These are phyloP conservation scores for Linnemannia elongata DNA, from an alignment of 192 early-diverging fungal genomes.

Conservation along the genomic window DNA sequence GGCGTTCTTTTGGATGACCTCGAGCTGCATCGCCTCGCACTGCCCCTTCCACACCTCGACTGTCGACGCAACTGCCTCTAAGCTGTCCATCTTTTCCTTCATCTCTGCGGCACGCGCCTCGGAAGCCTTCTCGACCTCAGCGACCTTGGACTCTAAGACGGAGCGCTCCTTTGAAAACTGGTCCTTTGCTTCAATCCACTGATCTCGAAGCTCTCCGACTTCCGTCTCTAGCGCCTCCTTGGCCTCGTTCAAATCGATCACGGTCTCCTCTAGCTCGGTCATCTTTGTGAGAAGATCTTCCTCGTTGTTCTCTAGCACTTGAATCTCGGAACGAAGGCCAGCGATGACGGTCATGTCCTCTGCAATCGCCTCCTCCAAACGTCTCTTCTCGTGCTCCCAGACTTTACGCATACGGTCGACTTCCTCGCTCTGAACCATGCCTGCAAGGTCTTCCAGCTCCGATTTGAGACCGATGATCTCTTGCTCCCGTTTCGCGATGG, in stretches of 20 bases:
- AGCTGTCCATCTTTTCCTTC: slow-evolving; percentile 25
- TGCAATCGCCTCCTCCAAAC: slow-evolving; percentile 52
- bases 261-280: slow-evolving; percentile 18
- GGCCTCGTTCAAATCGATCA: neutral
- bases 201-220: slow-evolving; percentile 17
- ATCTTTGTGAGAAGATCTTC: slow-evolving; percentile 25
- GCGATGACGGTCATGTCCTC: slow-evolving; percentile 26
- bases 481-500: slow-evolving; percentile 49
- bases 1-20: slow-evolving; percentile 47
- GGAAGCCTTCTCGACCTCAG: slow-evolving; percentile 15
- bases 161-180: slow-evolving; percentile 24
- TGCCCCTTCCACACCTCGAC: slow-evolving; percentile 52
- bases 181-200: slow-evolving; percentile 8
- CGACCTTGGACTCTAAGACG: slow-evolving; percentile 1
- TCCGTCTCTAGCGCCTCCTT: slow-evolving; percentile 21
- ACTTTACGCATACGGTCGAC: slow-evolving; percentile 64
- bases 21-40: slow-evolving; percentile 52
- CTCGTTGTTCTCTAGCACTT: slow-evolving; percentile 32
- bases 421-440: slow-evolving; percentile 61
- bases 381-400: slow-evolving; percentile 65
- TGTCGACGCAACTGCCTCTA: slow-evolving; percentile 30
- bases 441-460: slow-evolving; percentile 63
- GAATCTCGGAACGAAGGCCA: slow-evolving; percentile 26
- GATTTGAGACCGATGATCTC: slow-evolving; percentile 59
- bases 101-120: slow-evolving; percentile 16